Base-by-base conservation (phyloP, 1,139 yeast genomes). In the Hyphopichia burtonii region DNA sequence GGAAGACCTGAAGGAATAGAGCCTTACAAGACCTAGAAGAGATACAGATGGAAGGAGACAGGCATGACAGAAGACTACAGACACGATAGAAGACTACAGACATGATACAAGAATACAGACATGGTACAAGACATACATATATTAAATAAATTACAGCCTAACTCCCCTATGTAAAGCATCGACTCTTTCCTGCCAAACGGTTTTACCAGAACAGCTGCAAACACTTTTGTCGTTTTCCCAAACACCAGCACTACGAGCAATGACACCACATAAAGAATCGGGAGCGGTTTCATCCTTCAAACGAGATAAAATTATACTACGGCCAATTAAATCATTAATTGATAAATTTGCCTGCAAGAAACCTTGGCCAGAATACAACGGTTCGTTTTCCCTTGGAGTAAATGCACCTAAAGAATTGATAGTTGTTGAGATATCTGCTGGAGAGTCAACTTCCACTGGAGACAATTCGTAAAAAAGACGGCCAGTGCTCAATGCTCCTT, bases 221-320 rank as follows among this genome's bases (percentile, higher is more conserved):
- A 93, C 95, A 49, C 83, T 82, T 64, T 93, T 93, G 55, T 86
- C 87, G 63, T 93, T 93, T 58, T 93, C 96, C 98, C 98, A 93
- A 15, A 83, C 86, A 11, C 99, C 99, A 1, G 99, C 98, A 54
- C 96, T 86, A 57, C 98, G 78, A 2, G 98, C 98, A 59, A 93
- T 81, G 23, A 93, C 96, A 19, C 98, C 98, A 39, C 80, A 87
- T 39, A 83, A 69, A 5, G 83, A 77, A 42, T 71, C 76, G 4
- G 59, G 43, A 34, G 68, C 52, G 2, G 74, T 68, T 36, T 66
- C 58, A 31, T 71, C 70, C 38, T 68, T 61, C 18, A 64, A 61
- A 23, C 65, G 61, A 18, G 82, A 74, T 38, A 91, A 77, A 1
- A 86, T 82, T 42, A 93, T 71, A 20, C 93, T 80, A 47, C 97